Evolutionary conservation across 225 moss, liverwort and hornwort species (phyloP).

Genomic region (Pseudoscleropodium purum): DNA sequence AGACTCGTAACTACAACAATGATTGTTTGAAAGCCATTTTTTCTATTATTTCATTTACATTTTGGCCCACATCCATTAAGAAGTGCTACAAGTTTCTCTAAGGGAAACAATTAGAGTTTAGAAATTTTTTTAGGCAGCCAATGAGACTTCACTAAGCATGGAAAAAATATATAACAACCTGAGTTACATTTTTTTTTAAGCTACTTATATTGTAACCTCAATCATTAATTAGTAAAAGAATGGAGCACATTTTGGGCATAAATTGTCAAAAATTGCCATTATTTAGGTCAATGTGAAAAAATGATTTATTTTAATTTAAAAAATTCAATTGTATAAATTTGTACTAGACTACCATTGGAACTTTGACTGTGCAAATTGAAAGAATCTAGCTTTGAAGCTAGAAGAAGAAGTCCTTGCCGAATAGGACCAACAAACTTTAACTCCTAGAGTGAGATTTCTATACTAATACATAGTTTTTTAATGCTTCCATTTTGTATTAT

Average conservation of each 20-base stretch:
- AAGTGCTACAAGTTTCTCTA: not conserved
- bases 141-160: not conserved
- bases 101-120: not conserved
- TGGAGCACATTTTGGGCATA: fast-evolving
- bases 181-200: not conserved
- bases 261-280: not conserved
- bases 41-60: not conserved
- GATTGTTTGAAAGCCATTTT: fast-evolving
- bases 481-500: not conserved
- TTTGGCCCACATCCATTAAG: no score
- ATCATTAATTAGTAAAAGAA: fast-evolving
- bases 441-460: not conserved
- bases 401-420: fast-evolving
- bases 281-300: not conserved
- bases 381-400: not conserved
- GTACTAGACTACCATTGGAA: fast-evolving
- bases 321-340: not conserved
- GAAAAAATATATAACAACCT: not conserved
- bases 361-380: fast-evolving
- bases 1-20: not conserved
- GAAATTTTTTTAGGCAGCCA: no score
- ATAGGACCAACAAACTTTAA: not conserved
- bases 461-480: fast-evolving
- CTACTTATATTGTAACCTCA: not conserved
- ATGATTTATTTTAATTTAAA: no score